Conservation (phyloP, 2,329 filamentous ascomycete species). For the Purpureocillium lavendulum region DNA sequence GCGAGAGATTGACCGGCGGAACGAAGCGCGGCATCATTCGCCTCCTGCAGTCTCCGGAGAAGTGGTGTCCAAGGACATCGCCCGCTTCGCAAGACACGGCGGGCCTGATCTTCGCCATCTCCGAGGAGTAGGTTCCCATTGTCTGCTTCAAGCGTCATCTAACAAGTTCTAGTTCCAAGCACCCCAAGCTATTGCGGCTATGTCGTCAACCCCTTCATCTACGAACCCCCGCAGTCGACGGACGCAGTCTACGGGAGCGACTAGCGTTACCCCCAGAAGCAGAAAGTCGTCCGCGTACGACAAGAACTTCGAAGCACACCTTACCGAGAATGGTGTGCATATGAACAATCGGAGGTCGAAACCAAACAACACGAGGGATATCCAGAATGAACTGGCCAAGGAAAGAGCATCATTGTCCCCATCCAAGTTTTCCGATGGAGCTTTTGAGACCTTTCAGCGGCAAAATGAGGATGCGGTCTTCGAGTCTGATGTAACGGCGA, state of each 20-base stretch:
- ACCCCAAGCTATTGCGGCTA: neutral
- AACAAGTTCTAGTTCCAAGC: neutral
- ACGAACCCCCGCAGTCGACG: constrained; percentile 1
- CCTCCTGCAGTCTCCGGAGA: neutral
- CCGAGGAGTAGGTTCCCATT: constrained; percentile 9
- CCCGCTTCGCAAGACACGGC: constrained; percentile 6
- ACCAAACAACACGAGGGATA: neutral
- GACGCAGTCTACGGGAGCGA: neutral
- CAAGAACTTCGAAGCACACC: neutral
- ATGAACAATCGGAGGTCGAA: neutral
- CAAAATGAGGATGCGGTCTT: constrained; percentile 19
- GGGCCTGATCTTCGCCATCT: constrained; percentile 14
- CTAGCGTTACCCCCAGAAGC: neutral
- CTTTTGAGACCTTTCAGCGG: constrained; percentile 18
- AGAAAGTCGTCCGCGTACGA: constrained; percentile 1
- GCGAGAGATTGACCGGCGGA: neutral
- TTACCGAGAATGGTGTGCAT: neutral
- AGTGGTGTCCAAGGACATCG: neutral
- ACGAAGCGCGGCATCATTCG: neutral
- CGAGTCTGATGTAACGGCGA: constrained; percentile 22
- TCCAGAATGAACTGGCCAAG: neutral
- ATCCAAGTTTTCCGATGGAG: constrained; percentile 20
- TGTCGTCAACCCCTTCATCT: neutral
- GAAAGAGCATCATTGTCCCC: constrained; percentile 21
- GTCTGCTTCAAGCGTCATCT: neutral